A percentile compares a stretch with the other conserved stretches of the same genome.
Evolutionary conservation across 257 asterid genomes (phyloP).

Genomic region (Euphrasia confusa): DNA sequence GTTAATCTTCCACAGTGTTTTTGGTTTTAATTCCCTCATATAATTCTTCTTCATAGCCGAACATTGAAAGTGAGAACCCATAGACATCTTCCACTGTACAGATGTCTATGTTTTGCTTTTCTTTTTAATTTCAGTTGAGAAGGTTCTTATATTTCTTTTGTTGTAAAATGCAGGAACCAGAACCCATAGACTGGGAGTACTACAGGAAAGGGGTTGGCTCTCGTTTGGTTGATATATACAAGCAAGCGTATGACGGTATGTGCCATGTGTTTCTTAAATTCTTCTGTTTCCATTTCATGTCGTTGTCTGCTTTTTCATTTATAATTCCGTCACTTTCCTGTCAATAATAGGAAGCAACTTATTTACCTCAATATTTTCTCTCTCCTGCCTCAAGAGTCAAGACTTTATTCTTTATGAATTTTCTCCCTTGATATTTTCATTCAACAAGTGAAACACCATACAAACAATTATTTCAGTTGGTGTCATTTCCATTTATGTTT

Average conservation of each 20-base stretch:
- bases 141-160: background rate
- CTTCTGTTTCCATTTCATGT: background rate
- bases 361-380: background rate
- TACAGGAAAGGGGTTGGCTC: slow-evolving; percentile 90
- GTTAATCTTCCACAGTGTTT: background rate
- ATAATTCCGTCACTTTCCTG: background rate
- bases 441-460: no score
- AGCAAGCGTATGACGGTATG: slow-evolving; percentile 86
- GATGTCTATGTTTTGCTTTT: background rate
- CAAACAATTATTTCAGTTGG: no score
- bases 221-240: slow-evolving; percentile 90
- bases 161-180: slow-evolving; percentile 65
- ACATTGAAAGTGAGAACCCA: background rate
- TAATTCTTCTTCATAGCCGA: background rate
- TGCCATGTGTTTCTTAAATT: background rate
- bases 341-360: background rate
- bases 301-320: slow-evolving; percentile 13
- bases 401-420: background rate
- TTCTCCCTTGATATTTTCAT: no score
- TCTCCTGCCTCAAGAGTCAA: slow-evolving; percentile 4
- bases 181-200: slow-evolving; percentile 87
- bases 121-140: background rate
- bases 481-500: no score
- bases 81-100: no score
- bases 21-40: slow-evolving; percentile 6